These are phyloP conservation scores for Cunninghamia lanceolata DNA, from an alignment of 75 land plant species.

Conservation along the genomic window DNA sequence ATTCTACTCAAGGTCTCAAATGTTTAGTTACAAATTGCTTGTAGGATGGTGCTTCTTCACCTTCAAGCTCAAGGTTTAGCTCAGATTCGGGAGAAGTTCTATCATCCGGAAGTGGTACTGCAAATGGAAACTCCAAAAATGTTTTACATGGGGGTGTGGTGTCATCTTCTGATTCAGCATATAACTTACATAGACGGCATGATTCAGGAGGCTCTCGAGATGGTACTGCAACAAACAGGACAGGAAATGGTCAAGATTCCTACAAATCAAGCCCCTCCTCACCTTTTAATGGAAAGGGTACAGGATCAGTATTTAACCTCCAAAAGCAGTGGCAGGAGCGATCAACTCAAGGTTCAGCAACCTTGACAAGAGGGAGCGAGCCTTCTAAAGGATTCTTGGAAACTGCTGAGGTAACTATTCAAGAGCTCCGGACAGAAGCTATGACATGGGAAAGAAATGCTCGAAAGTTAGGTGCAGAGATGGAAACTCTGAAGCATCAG, in stretches of 20 bases:
- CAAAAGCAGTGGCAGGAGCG: constrained; percentile 12
- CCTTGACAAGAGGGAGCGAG: constrained; percentile 14
- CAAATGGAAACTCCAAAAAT: constrained; percentile 17
- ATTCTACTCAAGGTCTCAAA: not conserved
- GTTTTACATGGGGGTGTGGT: constrained; percentile 11
- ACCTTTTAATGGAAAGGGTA: constrained; percentile 32
- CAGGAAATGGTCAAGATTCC: constrained; percentile 17
- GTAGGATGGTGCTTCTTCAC: constrained; percentile 39
- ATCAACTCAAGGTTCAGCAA: constrained; percentile 10
- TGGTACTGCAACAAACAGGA: not conserved
- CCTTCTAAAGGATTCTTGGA: constrained; percentile 40
- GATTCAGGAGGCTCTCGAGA: constrained; percentile 27
- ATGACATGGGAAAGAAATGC: constrained; percentile 71
- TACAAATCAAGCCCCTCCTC: constrained; percentile 24
- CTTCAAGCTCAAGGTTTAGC: constrained; percentile 42
- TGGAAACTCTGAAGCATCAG: constrained; percentile 56
- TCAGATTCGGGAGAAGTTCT: constrained; percentile 38
- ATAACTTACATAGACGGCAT: constrained; percentile 19
- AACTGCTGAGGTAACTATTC: constrained; percentile 66
- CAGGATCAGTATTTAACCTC: constrained; percentile 9
- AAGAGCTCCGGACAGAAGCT: constrained; percentile 70
- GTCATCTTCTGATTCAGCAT: not conserved
- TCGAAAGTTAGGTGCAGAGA: constrained; percentile 51
- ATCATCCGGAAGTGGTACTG: constrained; percentile 13
- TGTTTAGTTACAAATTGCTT: not conserved